Percentiles rank a stretch among this genome's conserved stretches.
phyloP scores from a whole-genome alignment of 78 protist genomes.

The Creolimax fragrantissima region DNA sequence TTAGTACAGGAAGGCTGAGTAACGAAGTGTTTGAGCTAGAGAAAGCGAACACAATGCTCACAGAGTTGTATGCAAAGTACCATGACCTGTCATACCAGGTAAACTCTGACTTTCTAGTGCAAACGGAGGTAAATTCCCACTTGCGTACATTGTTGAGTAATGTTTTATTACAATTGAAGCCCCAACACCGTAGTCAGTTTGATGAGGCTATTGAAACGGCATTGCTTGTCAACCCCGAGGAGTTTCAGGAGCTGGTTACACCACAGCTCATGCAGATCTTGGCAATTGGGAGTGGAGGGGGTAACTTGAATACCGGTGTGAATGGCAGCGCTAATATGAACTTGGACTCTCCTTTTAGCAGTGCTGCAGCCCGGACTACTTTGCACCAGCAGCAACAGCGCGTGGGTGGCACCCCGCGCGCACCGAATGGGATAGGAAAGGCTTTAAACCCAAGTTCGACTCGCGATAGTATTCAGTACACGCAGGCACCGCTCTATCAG shows the following conservation, averaged over 20 bases:
- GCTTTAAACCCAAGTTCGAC: too few species aligned
- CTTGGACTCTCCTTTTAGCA: too few species aligned
- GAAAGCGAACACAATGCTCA: not conserved
- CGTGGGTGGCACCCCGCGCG: too few species aligned
- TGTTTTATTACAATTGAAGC: not conserved
- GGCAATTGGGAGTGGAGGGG: not conserved
- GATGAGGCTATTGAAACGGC: not conserved
- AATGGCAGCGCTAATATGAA: too few species aligned
- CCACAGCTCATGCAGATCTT: not conserved
- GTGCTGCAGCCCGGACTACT: too few species aligned
- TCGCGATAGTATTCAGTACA: too few species aligned
- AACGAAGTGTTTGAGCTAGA: not conserved
- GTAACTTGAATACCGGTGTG: too few species aligned
- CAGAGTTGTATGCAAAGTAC: not conserved
- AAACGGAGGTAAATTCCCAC: not conserved
- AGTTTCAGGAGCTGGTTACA: not conserved
- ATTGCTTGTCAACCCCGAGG: not conserved
- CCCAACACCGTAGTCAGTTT: not conserved
- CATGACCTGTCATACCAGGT: not conserved
- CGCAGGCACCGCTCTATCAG: too few species aligned
- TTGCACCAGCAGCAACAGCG: too few species aligned
- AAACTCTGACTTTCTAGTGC: not conserved
- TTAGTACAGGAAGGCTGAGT: not conserved
- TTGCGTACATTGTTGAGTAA: not conserved
- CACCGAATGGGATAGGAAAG: too few species aligned